Base-by-base conservation (phyloP, 768 basidiomycete species). In the Neoboletus subvelutipes region DNA sequence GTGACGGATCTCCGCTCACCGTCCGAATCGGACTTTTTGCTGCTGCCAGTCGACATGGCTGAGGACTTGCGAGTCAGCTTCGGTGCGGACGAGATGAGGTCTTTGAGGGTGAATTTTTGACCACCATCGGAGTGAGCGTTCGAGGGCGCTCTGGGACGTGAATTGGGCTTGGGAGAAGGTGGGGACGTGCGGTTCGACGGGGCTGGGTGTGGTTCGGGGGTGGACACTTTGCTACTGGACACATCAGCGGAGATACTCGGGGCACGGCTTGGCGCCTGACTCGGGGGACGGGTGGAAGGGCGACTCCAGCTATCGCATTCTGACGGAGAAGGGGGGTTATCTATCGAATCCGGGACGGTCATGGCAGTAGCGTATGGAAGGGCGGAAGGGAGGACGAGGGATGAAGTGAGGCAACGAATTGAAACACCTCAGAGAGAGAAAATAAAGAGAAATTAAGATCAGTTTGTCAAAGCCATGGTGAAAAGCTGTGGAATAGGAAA, bases 101-200 rank as follows among this genome's bases (percentile, higher is more conserved):
- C 83, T 55, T 90, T 94, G 65, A 97, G 82, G 41, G 80, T 89
- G 75, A 94, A 94, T 73, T 85, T 90, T 68, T 89, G 87, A 45
- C 81, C 78, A 6, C 76, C 77, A 42, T 84, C 83, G 54, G 86
- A 83, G 17, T 74, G 82, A 76, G 71, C 80, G 72, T 61, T 86
- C 56, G 67, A 81, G 72, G 55, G 76, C 56, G 52, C 78, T 66
- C 66, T 64, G 63, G 73, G 70, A 57, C 64, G 76, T 53, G 66
- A 53, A 63, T 60, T 55, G 58, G 72, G 50, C 18, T 60, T 49
- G 47, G 64, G 55, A 31, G 69, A 59, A 26, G 59, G 47, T 0
- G 63, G 28, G 22, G 59, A 52, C 45, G 62, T 68, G 20, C 62
- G 58, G 66, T 66, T 67, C 49, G 65, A 50, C 20, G 52, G 57